Evolutionary conservation across 2,329 filamentous ascomycete species (phyloP), one percentile per base, ranked within the genome.

Genomic region (Pseudocercospora pini-densiflorae): DNA sequence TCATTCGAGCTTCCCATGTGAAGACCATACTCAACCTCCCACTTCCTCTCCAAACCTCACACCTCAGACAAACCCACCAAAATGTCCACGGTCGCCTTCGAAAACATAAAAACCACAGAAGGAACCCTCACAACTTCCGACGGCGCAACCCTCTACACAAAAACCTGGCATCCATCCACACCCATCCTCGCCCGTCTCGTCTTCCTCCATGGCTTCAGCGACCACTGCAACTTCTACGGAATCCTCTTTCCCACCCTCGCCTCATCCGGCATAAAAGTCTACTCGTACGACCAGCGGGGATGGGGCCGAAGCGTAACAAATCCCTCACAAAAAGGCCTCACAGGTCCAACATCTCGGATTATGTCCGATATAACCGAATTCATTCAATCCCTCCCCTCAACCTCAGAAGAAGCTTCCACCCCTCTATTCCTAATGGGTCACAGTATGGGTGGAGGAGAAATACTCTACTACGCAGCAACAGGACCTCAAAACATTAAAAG

Each of bases 191-290:
- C 93, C 40, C 91, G 91, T 71, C 79, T 97, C 59, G 84, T 95
- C 73, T 91, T 96, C 79, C 82, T 97, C 69, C 94, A 97, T 81
- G 94, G 94, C 74, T 97, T 94, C 84, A 93, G 89, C 78, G 94
- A 97, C 79, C 92, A 96, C 79, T 84, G 83, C 78, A 89, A 91
- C 79, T 87, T 88, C 65, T 96, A 97, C 81, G 86, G 89, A 76
- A 84, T 85, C 63, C 86, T 97, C 74, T 94, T 95, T 80, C 85
- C 88, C 5, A 82, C 81, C 14, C 86, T 97, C 57, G 90, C 91
- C 23, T 81, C 83, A 10, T 85, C 85, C 62, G 92, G 91, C 68
- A 93, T 97, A 73, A 88, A 92, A 74, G 86, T 92, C 57, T 87
- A 90, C 75, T 85, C 88, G 68, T 92, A 94, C 77, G 94, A 97